phyloP scores from a whole-genome alignment of 2,329 filamentous ascomycete genomes.

The Lizonia empirigonia region DNA sequence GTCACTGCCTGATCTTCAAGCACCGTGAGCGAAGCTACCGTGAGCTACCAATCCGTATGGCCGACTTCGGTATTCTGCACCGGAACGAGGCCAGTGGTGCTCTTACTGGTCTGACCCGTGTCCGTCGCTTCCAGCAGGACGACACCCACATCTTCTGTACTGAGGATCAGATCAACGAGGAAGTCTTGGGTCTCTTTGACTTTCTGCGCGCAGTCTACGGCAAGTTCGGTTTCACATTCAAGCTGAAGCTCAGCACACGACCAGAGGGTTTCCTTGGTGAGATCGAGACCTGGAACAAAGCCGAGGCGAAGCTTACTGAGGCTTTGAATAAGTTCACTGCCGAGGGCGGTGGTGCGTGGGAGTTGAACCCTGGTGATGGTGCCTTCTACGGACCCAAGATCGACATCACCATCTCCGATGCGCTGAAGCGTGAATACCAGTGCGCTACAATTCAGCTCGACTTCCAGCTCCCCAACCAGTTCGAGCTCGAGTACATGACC shows the following conservation, averaged over 20 bases:
- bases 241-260: constrained; percentile 90
- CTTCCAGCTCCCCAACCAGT: constrained; percentile 84
- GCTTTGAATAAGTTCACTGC: constrained; percentile 76
- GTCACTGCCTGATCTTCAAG: constrained; percentile 86
- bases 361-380: constrained; percentile 90
- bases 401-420: constrained; percentile 92
- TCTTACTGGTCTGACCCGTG: constrained; percentile 85
- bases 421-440: constrained; percentile 81
- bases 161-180: constrained; percentile 74
- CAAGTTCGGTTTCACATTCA: constrained; percentile 86
- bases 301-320: constrained; percentile 78
- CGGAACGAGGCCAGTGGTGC: constrained; percentile 95
- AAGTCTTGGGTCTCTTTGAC: constrained; percentile 84
- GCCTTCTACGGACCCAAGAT: constrained; percentile 99
- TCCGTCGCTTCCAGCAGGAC: constrained; percentile 93
- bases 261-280: constrained; percentile 89
- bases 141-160: constrained; percentile 96
- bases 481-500: constrained; percentile 85
- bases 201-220: constrained; percentile 83
- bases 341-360: constrained; percentile 72
- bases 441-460: constrained; percentile 95
- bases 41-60: constrained; percentile 88
- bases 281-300: constrained; percentile 84
- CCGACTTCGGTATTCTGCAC: constrained; percentile 94
- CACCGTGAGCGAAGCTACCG: constrained; percentile 85